phyloP scores from a whole-genome alignment of 2,329 filamentous ascomycete genomes.

The Colletotrichum destructivum region DNA sequence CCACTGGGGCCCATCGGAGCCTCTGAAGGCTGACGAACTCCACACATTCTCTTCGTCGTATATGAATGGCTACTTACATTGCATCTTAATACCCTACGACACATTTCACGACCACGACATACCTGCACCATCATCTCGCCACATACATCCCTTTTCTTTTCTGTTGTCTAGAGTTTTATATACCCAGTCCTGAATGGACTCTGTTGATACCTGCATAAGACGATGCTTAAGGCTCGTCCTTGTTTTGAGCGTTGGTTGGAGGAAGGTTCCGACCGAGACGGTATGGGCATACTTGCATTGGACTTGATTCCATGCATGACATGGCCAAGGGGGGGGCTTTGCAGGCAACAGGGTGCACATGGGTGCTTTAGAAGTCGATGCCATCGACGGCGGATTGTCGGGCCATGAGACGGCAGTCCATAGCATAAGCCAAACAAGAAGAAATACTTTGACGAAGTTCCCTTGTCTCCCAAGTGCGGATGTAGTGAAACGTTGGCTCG shows the following conservation, averaged over 20 bases:
- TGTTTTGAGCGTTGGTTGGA: constrained; percentile 13
- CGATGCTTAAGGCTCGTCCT: constrained; percentile 22
- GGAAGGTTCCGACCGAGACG: background rate
- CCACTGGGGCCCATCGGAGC: background rate
- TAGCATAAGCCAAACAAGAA: constrained; percentile 28
- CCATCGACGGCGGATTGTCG: constrained; percentile 2
- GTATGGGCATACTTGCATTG: background rate
- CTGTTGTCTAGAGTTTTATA: constrained; percentile 40
- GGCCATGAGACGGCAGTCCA: constrained; percentile 17
- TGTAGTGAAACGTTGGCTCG: background rate
- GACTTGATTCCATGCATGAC: background rate
- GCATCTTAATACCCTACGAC: constrained; percentile 35
- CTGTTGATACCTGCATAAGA: constrained; percentile 42
- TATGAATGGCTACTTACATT: constrained; percentile 23
- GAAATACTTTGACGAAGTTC: background rate
- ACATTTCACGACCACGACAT: constrained; percentile 40
- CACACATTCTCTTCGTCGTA: constrained; percentile 30
- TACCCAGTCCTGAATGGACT: constrained; percentile 43
- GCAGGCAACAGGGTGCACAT: constrained; percentile 30
- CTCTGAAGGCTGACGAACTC: background rate
- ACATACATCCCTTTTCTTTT: constrained; percentile 34
- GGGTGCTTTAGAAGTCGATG: constrained; percentile 17
- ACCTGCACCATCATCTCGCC: constrained; percentile 25
- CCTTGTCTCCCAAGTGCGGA: background rate
- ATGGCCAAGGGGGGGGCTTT: constrained; percentile 4